Conservation (phyloP, 2,329 filamentous ascomycete genomes). For the Colletotrichum phormii region DNA sequence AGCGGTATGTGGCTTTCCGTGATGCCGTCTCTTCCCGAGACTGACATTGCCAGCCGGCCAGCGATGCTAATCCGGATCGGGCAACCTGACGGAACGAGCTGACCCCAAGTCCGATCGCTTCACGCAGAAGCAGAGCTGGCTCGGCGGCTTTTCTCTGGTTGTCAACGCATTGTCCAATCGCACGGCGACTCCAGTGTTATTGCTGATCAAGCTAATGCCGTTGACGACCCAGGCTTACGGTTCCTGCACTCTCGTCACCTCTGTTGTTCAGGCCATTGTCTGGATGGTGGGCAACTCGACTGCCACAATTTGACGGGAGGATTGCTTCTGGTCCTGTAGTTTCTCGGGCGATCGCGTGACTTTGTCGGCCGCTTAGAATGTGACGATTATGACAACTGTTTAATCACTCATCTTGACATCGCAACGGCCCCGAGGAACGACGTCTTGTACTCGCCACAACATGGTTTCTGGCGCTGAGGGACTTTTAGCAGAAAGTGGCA, state of each 20-base stretch:
- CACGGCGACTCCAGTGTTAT: background rate
- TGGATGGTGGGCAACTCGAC: background rate
- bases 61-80: constrained; percentile 14
- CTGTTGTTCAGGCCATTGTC: background rate
- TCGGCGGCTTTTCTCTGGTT: constrained; percentile 6
- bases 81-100: constrained; percentile 12
- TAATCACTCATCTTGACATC: background rate
- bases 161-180: constrained; percentile 18
- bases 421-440: background rate
- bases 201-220: constrained; percentile 1
- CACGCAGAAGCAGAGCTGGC: constrained; percentile 6
- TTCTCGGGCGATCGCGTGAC: background rate
- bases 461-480: background rate
- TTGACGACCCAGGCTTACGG: constrained; percentile 8
- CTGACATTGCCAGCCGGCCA: background rate
- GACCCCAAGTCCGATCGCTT: constrained; percentile 19
- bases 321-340: background rate
- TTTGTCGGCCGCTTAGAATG: background rate
- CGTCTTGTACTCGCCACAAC: background rate
- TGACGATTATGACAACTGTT: background rate
- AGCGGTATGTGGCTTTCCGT: constrained; percentile 14
- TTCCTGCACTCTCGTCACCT: constrained; percentile 5
- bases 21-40: constrained; percentile 25
- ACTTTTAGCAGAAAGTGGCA: background rate
- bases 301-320: background rate